These are phyloP conservation scores for Phyllosticta ampelicida DNA, from an alignment of 2,329 filamentous ascomycete species.

Conservation along the genomic window DNA sequence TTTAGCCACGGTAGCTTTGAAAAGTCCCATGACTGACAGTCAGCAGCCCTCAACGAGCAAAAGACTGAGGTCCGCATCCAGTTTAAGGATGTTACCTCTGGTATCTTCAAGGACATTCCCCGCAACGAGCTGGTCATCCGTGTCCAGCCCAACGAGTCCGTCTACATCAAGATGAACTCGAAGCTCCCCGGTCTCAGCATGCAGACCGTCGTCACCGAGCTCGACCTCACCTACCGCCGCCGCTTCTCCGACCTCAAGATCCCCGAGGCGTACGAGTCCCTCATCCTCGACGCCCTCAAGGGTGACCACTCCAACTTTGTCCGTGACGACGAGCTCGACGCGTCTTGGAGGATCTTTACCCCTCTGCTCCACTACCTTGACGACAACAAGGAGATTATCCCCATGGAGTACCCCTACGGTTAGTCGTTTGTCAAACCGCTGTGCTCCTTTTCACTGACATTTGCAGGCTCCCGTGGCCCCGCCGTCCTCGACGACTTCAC, in stretches of 20 bases:
- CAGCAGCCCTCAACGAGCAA: constrained; percentile 84
- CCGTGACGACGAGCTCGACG: constrained; percentile 64
- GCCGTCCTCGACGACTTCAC: constrained; percentile 97
- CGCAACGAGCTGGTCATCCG: constrained; percentile 98
- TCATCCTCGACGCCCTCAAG: constrained; percentile 95
- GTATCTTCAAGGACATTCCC: constrained; percentile 99
- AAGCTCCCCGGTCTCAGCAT: constrained; percentile 97
- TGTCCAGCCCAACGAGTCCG: constrained; percentile 97
- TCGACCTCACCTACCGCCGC: constrained; percentile 94
- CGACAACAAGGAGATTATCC: constrained; percentile 98
- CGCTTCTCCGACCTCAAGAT: constrained; percentile 99
- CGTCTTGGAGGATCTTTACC: constrained; percentile 97
- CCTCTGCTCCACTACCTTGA: constrained; percentile 96
- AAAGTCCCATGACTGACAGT: constrained; percentile 8
- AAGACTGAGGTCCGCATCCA: constrained; percentile 99
- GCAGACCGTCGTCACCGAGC: constrained; percentile 97
- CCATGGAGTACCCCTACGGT: constrained; percentile 99
- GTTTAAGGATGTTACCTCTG: constrained; percentile 98
- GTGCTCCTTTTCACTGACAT: constrained; percentile 13
- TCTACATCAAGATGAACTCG: constrained; percentile 99
- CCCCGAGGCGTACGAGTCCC: constrained; percentile 94
- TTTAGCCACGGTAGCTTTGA: neutral
- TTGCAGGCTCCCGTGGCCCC: constrained; percentile 84
- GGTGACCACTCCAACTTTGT: constrained; percentile 97
- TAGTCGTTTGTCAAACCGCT: constrained; percentile 28